Evolutionary conservation across 441 rosid genomes (phyloP), one percentile per base, ranked within the genome.

Genomic region (Populus hybrid): DNA sequence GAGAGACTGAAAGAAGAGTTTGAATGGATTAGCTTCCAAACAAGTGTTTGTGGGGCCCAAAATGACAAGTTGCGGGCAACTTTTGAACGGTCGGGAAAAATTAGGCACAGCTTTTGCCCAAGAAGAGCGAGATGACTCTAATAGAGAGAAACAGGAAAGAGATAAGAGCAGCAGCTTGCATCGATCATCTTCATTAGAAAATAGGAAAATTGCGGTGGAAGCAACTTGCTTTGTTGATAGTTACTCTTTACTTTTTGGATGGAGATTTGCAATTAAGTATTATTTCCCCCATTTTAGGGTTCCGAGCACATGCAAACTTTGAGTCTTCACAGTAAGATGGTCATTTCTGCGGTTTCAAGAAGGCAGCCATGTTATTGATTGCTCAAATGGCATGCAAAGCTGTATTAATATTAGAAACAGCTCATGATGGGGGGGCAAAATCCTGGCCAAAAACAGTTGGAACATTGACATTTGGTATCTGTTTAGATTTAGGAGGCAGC

Each of bases 81-180:
- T 67, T 72, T 77, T 46, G 34, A 28, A 71, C 72, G 28, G 77
- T 77, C 72, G 50, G 79, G 16, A 8, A 63, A 74, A 79, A 66
- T 83, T 77, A 35, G 83, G 76, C 82, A 32, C n/a, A 21, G 66
- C 12, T 21, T 61, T 21, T 63, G 28, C 14, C 66, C 1, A 21
- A 1, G 16, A 61, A 23, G 66, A 23, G 28, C 66, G 23, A 63
- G 6, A 9, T 21, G 3, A 61, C 20, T 36, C 40, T 32, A 26
- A 26, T 40, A 1, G 46, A 0, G 46, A 3, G 50, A 10, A 0
- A 1, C 1, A 14, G 3, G 57, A 14, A 46, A 46, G 57, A 14
- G 57, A 46, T 46, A 14, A 18, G 4, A 3, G 54, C 1, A 67
- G 30, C 67, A 36, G 24, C 67, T 72, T 30, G 59, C 54, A 21